Evolutionary conservation across 345 rosid species (phyloP), one percentile per base, ranked within the genome.

Genomic region (Ailanthus altissimus): DNA sequence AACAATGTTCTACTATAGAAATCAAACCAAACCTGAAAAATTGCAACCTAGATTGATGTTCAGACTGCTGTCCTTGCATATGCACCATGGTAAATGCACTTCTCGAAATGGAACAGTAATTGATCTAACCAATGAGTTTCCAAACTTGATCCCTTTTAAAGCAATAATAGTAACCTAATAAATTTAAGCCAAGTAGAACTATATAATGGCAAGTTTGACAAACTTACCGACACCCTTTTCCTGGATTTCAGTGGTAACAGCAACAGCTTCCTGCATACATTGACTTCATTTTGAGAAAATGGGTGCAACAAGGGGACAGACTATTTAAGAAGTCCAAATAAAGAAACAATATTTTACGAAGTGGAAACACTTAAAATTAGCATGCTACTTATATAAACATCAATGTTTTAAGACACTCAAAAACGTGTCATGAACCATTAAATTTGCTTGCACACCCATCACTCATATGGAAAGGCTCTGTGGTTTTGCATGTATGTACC

Each of bases 201-300:
- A 9, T 54, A 51, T 4, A 59, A 20, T 11, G 12, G 2, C 36
- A 62, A 42, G 76, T 23, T 26, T 10, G 69, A 60, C 53, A 76
- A 60, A 78, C 86, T 82, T 67, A 94, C 97, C 97, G 76, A 90
- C 83, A 57, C 92, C 92, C 73, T 82, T 91, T 71, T 94, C 89
- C 83, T 91, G 94, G 36, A 92, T 85, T 32, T 87, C 88, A 14
- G 93, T 90, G 64, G 98, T 92, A 25, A 90, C 88, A 20, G 90
- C 93, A 74, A 91, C 97, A 71, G 97, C 91, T 87, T 94, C 97
- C 97, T 92, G 81, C 83, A 77, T 23, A 32, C 8, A 10, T 21
- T 32, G 59, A 46, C 14, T 49, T n/a, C 50, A n/a, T 23, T 59
- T 58, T 69, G 69, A 79, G 56, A 65, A 28, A 68, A 63, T 9